Evolutionary conservation across 495 filamentous ascomycete species (phyloP).

Genomic region (Daldinia vernicosa): DNA sequence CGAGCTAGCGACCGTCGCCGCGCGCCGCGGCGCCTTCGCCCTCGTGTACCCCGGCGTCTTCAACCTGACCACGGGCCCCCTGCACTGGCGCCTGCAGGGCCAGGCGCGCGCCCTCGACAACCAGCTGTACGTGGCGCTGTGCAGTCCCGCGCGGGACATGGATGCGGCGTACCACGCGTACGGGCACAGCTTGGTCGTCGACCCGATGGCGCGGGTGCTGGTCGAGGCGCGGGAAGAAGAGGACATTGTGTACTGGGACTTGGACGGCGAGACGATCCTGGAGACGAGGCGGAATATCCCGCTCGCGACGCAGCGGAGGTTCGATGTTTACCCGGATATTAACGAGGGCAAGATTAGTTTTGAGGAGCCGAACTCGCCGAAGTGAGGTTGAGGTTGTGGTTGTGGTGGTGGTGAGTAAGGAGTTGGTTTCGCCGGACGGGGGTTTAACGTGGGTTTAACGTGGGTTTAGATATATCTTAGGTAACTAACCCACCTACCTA

Average conservation of each 20-base stretch:
- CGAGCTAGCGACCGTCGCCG: constrained; percentile 90
- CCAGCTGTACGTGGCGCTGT: constrained; percentile 92
- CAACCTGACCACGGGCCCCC: constrained; percentile 87
- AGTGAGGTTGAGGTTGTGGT: neutral
- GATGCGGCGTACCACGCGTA: constrained; percentile 84
- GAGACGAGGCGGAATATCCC: constrained; percentile 86
- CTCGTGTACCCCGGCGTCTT: constrained; percentile 95
- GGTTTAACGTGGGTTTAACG: no score
- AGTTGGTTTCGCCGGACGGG: neutral
- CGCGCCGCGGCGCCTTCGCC: constrained; percentile 75
- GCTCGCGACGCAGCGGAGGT: constrained; percentile 82
- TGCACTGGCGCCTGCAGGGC: constrained; percentile 90
- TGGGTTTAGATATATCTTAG: no score
- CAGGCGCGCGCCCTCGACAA: constrained; percentile 91
- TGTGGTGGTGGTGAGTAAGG: neutral
- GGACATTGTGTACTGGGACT: constrained; percentile 77
- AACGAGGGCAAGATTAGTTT: constrained; percentile 57
- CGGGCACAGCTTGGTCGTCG: constrained; percentile 87
- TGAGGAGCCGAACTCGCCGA: constrained; percentile 35
- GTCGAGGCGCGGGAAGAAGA: constrained; percentile 77
- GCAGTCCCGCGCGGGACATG: constrained; percentile 87
- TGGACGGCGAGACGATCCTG: constrained; percentile 75
- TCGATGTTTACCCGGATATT: constrained; percentile 96
- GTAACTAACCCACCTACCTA: no score
- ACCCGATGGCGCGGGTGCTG: constrained; percentile 87